These are phyloP conservation scores for Rhodotorula taiwanensis DNA, from an alignment of 768 basidiomycete genomes.

Conservation along the genomic window DNA sequence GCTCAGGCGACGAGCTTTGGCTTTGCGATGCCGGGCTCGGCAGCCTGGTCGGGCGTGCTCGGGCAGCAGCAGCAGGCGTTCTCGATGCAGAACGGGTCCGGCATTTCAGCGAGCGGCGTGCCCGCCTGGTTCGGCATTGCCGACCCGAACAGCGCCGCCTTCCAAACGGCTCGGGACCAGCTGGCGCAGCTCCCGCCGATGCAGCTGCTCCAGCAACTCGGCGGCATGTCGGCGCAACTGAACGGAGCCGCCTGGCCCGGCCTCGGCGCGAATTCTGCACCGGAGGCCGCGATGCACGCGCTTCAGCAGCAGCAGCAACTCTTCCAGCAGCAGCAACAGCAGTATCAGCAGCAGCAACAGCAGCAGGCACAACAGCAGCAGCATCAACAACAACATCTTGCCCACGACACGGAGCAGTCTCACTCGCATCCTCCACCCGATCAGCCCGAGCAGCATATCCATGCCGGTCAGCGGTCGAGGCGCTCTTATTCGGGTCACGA, in stretches of 20 bases:
- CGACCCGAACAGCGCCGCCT: background rate
- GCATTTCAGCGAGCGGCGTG: slow-evolving; percentile 3
- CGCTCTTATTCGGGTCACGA: background rate
- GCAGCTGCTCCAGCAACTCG: slow-evolving; percentile 5
- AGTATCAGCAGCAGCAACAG: slow-evolving; percentile 7
- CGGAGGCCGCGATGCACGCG: background rate
- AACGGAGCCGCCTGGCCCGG: background rate
- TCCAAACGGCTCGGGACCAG: background rate
- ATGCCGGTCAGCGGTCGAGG: background rate
- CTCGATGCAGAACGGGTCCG: background rate
- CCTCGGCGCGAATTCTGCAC: background rate
- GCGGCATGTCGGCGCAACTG: background rate
- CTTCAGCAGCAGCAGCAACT: background rate
- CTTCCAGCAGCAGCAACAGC: slow-evolving; percentile 9
- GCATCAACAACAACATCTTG: background rate
- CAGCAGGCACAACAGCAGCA: slow-evolving; percentile 4
- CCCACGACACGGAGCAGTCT: background rate
- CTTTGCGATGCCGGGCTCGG: too few relatives aligned
- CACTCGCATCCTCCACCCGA: background rate
- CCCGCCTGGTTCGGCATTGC: slow-evolving; percentile 26
- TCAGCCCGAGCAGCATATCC: background rate
- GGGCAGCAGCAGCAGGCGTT: background rate
- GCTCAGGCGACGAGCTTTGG: too few relatives aligned
- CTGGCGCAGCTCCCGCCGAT: background rate
- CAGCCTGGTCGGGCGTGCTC: background rate